These are phyloP conservation scores for Nasturtium officinale DNA, from an alignment of 345 rosid species.

Conservation along the genomic window DNA sequence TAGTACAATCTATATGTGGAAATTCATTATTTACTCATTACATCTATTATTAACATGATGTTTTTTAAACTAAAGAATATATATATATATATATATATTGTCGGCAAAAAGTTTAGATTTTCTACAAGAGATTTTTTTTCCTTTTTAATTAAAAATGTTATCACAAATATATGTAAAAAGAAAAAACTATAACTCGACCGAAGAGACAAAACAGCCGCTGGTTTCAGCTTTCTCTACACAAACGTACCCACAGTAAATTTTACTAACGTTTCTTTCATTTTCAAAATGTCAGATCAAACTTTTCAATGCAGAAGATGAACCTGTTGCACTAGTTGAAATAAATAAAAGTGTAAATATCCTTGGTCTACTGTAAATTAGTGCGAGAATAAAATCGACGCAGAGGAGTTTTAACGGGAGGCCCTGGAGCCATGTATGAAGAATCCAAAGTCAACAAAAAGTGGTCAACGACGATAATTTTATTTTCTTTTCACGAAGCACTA, in stretches of 20 bases:
- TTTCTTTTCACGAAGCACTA: conserved; percentile 8
- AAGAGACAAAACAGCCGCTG: conserved; percentile 40
- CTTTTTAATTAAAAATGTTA: neutral
- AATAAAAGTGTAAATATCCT: conserved; percentile 1
- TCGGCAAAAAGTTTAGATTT: neutral
- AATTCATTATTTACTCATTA: neutral
- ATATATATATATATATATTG: neutral
- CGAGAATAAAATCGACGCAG: neutral
- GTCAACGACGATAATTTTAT: neutral
- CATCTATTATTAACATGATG: neutral
- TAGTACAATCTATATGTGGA: neutral
- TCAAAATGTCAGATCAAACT: conserved; percentile 15
- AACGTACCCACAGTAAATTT: conserved; percentile 29
- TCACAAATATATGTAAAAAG: conserved; percentile 1
- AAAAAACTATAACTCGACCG: neutral
- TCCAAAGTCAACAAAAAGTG: conserved; percentile 2
- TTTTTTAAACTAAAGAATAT: neutral
- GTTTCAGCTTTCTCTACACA: conserved; percentile 21
- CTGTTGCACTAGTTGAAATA: conserved; percentile 21
- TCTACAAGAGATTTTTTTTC: neutral
- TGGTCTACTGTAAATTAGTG: neutral
- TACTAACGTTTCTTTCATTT: neutral
- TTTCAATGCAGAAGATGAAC: conserved; percentile 25
- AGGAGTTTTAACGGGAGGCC: neutral
- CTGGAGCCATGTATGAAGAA: conserved; percentile 1